These are phyloP conservation scores for Balansia obtecta DNA, from an alignment of 2,329 filamentous ascomycete genomes.

Conservation along the genomic window DNA sequence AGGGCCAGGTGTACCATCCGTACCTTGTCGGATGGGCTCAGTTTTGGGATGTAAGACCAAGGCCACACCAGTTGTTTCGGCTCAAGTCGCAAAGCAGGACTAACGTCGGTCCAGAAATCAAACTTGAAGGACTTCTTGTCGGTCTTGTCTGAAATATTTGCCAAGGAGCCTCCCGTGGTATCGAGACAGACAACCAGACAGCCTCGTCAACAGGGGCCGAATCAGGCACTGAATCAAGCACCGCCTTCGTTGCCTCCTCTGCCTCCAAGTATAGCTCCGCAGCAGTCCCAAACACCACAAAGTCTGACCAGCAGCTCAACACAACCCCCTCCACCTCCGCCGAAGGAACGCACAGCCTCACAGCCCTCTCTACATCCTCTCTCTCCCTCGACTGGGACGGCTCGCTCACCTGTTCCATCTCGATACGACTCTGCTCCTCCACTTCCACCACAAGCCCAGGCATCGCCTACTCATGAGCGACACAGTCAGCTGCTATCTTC, in stretches of 20 bases:
- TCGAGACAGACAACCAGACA: slow-evolving; percentile 46
- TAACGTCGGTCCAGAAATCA: slow-evolving; percentile 48
- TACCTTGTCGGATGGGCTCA: slow-evolving; percentile 84
- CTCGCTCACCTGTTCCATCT: slow-evolving; percentile 16
- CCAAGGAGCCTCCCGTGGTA: slow-evolving; percentile 86
- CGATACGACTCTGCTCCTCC: slow-evolving; percentile 37
- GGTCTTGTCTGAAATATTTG: slow-evolving; percentile 76
- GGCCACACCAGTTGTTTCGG: background rate
- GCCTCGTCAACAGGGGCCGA: slow-evolving; percentile 16
- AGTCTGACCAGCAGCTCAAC: slow-evolving; percentile 19
- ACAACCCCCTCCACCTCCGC: slow-evolving; percentile 42
- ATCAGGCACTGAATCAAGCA: slow-evolving; percentile 19
- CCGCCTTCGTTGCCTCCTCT: slow-evolving; percentile 62
- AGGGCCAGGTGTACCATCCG: slow-evolving; percentile 89
- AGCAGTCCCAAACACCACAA: slow-evolving; percentile 21
- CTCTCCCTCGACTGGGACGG: slow-evolving; percentile 12
- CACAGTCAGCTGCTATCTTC: slow-evolving; percentile 8
- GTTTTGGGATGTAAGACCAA: slow-evolving; percentile 68
- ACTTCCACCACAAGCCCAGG: slow-evolving; percentile 24
- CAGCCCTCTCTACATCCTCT: slow-evolving; percentile 11
- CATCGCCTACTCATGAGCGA: background rate
- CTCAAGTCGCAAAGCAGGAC: slow-evolving; percentile 3
- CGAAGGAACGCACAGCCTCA: slow-evolving; percentile 20
- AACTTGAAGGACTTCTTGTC: slow-evolving; percentile 71
- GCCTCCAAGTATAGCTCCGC: slow-evolving; percentile 48